Base-by-base conservation (phyloP, 2,329 filamentous ascomycete genomes). In the Scedosporium boydii region DNA sequence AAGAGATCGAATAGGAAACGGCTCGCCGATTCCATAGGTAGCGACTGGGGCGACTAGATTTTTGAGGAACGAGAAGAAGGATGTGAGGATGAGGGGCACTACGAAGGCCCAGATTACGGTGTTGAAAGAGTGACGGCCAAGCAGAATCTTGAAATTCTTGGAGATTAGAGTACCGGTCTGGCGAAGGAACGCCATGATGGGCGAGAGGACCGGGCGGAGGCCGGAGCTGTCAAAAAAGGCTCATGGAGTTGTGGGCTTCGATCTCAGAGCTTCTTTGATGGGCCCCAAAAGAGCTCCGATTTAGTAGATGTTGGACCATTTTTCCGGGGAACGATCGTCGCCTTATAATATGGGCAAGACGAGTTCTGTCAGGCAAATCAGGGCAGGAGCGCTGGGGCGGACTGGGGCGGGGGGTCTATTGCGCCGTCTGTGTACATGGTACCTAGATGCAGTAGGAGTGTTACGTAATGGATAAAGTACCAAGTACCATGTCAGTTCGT, bases 1-100 rank as follows among this genome's bases (percentile, higher is more conserved):
- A 18, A 96, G 80, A 10, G 83, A 82, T 64, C 86, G 83, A 65
- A 96, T 75, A 0, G 86, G 80, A 6, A 75, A 77, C 0, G 85
- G 73, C 0, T 79, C 71, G 55, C 87, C 89, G 66, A 96, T 86
- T 55, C 93, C 93, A 69, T 82, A 96, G 3, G 81, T 76, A 0
- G 89, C 88, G 1, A 90, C 88, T 1, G 91, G 88, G 3, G 93
- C 83, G 69, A 96, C 93, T 65, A 96, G 84, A 71, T 93, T 93
- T 67, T 90, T 87, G 16, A 91, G 88, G 72, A 89, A 93, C 61
- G 78, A 83, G 64, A 88, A 79, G 68, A 88, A 85, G 23, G 80
- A 74, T 48, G 83, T 80, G 60, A 88, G 74, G 55, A 82, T 69
- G 38, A 88, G 73, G 2, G 86, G 86, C 1, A 88, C 76, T 21